Evolutionary conservation across 495 filamentous ascomycete species (phyloP), one percentile per base, ranked within the genome.

Genomic region (Daldinia childiae): DNA sequence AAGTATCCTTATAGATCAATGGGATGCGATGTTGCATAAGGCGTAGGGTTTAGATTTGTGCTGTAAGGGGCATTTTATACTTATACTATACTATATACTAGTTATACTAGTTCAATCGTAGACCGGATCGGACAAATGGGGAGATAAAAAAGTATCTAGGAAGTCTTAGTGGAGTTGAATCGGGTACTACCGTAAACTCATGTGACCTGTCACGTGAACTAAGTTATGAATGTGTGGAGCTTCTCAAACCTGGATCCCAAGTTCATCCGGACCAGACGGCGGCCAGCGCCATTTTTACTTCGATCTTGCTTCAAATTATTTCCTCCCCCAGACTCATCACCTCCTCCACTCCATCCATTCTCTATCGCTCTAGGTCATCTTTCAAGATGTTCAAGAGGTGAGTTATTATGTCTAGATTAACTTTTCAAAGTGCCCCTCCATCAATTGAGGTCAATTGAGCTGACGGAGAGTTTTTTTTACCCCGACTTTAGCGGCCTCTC

Each of bases 351-450:
- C 77, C 71, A 75, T 71, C 80, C 75, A 79, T 81, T 77, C 67
- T 69, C 74, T 79, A 79, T 79, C 79, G 82, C 81, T 81, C 79
- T 79, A 79, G 79, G 78, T 81, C 83, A 85, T 85, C 83, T 76
- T 78, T 84, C 88, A 92, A 82, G 85, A 94, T 94, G 92, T 92
- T 92, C 87, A 93, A 92, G 91, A 93, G 91, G 92, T 94, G 83
- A 83, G 90, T 84, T 62, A 54, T 38, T 57, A 55, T 48, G 34
- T 24, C 64, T 59, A 17, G 50, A 62, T 45, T 54, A 15, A 57
- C 54, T 66, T 72, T 58, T 66, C 62, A 48, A 60, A 12, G 56
- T 58, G 51, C 64, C 64, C 48, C 43, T 52, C 66, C 50, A 9
- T 69, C 74, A 80, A 86, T 84, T 85, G 82, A 72, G 74, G 60